Evolutionary conservation across 1,284 basidiomycete species (phyloP).

Genomic region (Earliella scabrosa): DNA sequence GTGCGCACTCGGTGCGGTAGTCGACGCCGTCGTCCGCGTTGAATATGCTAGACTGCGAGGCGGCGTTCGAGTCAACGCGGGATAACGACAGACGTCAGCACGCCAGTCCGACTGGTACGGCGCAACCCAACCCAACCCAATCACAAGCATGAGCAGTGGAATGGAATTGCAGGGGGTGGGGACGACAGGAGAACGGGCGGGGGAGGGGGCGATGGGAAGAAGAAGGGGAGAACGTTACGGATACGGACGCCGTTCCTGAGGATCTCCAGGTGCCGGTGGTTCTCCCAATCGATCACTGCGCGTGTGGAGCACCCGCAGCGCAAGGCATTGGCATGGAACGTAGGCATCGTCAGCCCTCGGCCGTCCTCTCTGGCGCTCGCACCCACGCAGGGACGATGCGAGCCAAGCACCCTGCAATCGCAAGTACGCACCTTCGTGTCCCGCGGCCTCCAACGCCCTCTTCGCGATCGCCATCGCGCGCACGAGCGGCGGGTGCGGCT

Average conservation of each 20-base stretch:
- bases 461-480: conserved; percentile 52
- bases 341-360: too few species aligned
- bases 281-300: conserved; percentile 60
- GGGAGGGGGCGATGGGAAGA: neutral
- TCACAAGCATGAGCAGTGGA: neutral
- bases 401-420: too few species aligned
- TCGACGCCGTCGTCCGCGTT: conserved; percentile 37
- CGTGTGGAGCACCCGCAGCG: neutral
- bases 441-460: conserved; percentile 50
- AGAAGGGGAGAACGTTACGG: neutral
- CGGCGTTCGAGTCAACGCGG: conserved; percentile 16
- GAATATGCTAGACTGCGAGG: conserved; percentile 37
- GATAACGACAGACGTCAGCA: neutral
- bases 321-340: neutral
- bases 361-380: neutral
- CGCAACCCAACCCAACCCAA: too few species aligned
- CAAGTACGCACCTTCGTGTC: conserved; percentile 50
- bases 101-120: too few species aligned
- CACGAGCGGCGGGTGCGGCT: conserved; percentile 54
- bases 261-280: conserved; percentile 56
- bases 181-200: neutral
- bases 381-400: neutral
- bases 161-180: neutral
- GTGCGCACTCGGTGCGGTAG: conserved; percentile 31
- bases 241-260: conserved; percentile 51